Evolutionary conservation across 495 filamentous ascomycete genomes (phyloP).

Genomic region (Neurospora sp.): DNA sequence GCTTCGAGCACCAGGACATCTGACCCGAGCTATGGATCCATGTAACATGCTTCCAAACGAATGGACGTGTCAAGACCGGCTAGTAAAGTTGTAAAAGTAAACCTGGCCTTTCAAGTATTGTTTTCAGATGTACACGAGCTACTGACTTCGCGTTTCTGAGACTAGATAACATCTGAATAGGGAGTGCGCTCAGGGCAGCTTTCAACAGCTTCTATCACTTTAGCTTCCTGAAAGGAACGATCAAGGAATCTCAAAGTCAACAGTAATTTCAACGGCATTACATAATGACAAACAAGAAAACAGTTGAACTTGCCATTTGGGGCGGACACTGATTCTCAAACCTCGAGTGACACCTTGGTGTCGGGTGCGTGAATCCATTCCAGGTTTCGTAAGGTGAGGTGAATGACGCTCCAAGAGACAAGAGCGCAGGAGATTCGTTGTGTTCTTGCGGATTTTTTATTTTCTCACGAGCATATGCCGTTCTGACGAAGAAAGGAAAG

Average conservation of each 20-base stretch:
- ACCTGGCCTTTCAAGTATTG: not conserved
- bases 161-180: not conserved
- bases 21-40: slow-evolving; percentile 46
- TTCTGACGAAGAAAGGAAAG: not conserved
- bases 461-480: not conserved
- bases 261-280: not conserved
- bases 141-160: not conserved
- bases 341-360: not conserved
- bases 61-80: not conserved
- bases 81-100: not conserved
- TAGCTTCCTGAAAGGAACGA: not conserved
- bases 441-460: not conserved
- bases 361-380: not conserved
- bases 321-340: not conserved
- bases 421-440: not conserved
- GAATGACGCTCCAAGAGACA: not conserved
- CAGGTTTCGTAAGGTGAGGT: not conserved
- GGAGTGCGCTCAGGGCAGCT: not conserved
- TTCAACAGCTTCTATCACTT: not conserved
- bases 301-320: not conserved
- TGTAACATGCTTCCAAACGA: not conserved
- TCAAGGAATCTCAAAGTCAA: not conserved
- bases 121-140: not conserved
- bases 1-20: slow-evolving; percentile 77
- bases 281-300: not conserved